These are phyloP conservation scores for Backusella westeae DNA, from an alignment of 192 early-diverging fungal species.

Conservation along the genomic window DNA sequence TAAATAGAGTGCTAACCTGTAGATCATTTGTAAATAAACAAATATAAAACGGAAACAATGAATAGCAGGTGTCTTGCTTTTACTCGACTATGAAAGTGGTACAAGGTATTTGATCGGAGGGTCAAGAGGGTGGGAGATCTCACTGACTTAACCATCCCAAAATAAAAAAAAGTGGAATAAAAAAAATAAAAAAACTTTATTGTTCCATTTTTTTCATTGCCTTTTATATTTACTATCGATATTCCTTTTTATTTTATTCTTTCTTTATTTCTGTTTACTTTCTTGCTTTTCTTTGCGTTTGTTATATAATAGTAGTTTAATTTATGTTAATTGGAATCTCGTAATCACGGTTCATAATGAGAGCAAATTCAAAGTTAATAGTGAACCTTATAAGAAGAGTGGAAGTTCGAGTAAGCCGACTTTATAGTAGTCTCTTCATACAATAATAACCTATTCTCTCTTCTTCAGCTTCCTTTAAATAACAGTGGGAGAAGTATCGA, in stretches of 20 bases:
- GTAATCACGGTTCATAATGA: slow-evolving; percentile 14
- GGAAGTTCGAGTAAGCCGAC: slow-evolving; percentile 20
- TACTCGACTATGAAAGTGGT: not conserved
- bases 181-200: not conserved
- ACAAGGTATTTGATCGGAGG: not conserved
- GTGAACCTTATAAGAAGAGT: slow-evolving; percentile 23
- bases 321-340: not conserved
- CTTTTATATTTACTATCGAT: not conserved
- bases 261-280: not conserved
- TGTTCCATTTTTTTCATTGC: not conserved
- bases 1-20: not conserved
- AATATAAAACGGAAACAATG: no score
- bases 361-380: slow-evolving; percentile 26
- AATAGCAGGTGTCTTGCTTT: not conserved
- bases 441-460: not conserved
- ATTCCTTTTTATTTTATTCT: not conserved
- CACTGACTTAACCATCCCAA: not conserved
- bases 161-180: not conserved
- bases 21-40: not conserved
- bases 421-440: not conserved
- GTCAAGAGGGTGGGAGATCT: not conserved
- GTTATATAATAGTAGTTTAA: not conserved
- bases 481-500: slow-evolving; percentile 24
- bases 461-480: slow-evolving; percentile 19
- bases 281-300: not conserved